Base-by-base conservation (phyloP, 2,329 filamentous ascomycete genomes). In the Septoria petroselini region DNA sequence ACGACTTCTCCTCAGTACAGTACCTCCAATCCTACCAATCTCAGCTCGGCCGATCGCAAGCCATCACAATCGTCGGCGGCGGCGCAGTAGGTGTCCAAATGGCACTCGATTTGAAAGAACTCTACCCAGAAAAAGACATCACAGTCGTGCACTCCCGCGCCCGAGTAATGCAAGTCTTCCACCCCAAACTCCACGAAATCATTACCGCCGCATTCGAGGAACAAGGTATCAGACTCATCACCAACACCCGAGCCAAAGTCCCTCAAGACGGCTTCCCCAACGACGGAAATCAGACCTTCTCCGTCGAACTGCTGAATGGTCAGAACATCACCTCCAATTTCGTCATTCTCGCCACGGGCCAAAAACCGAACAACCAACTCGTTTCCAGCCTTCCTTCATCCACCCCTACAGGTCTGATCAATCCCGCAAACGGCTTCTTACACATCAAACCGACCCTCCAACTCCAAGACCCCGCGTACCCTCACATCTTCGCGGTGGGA, bases 51-150 rank as follows among this genome's bases (percentile, higher is more conserved):
- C 27, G 50, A 35, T 50, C 59, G 52, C 19, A 53, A 35, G 19
- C 41, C 23, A 35, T 60, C n/a, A 48, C 49, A 5, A 54, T 65
- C 18, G 55, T 65, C 8, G 82, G 81, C 1, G 81, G 79, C 0
- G 81, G 81, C 2, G 79, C 82, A 0, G 81, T 81, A 0, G 82
- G 82, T 1, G 76, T 84, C 0, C 79, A 84, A 64, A 66, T 84
- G 27, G 80, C 79, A 0, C 74, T 78, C 0, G 81, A 85, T 59
- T 76, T 78, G 7, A 82, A 82, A 63, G 71, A 71, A 4, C 62
- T 69, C 7, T 81, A 79, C 55, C 78, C 79, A 0, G 71, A 76
- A 5, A 84, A 84, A 65, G 64, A 68, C 0, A 75, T 85, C 7
- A 73, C 73, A 0, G 62, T 85, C 5, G 71, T 85, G 0, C 81